phyloP scores from a whole-genome alignment of 129 eudicot species.

The Ambrosia artemisiifolia region DNA sequence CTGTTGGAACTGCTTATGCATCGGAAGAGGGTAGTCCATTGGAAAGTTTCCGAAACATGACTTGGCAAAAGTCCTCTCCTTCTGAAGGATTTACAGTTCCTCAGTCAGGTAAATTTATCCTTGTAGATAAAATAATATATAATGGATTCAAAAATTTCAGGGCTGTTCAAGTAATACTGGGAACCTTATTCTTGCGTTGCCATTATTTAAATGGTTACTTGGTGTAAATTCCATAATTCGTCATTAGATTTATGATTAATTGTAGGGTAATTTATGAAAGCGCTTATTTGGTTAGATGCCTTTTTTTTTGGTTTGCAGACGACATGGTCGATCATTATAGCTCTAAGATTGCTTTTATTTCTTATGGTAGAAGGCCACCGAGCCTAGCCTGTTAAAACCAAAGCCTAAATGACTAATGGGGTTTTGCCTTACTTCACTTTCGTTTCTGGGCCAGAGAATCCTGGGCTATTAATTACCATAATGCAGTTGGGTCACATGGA shows the following conservation, averaged over 20 bases:
- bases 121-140: background rate
- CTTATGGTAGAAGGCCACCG: background rate
- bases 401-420: background rate
- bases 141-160: background rate
- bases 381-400: conserved; percentile 1
- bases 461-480: conserved; percentile 1
- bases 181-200: background rate
- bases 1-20: conserved; percentile 66
- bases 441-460: background rate
- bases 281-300: too few species aligned
- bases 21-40: conserved; percentile 95
- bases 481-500: conserved; percentile 3
- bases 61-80: conserved; percentile 75
- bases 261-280: too few species aligned
- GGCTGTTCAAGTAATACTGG: conserved; percentile 1
- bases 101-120: conserved; percentile 31
- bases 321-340: background rate
- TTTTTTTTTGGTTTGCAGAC: background rate
- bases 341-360: background rate
- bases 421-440: background rate
- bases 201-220: background rate
- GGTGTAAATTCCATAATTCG: background rate
- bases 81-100: conserved; percentile 46
- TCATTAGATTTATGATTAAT: too few species aligned
- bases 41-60: conserved; percentile 58